Evolutionary conservation across 257 asterid species (phyloP).

Genomic region (Henckelia pumila): DNA sequence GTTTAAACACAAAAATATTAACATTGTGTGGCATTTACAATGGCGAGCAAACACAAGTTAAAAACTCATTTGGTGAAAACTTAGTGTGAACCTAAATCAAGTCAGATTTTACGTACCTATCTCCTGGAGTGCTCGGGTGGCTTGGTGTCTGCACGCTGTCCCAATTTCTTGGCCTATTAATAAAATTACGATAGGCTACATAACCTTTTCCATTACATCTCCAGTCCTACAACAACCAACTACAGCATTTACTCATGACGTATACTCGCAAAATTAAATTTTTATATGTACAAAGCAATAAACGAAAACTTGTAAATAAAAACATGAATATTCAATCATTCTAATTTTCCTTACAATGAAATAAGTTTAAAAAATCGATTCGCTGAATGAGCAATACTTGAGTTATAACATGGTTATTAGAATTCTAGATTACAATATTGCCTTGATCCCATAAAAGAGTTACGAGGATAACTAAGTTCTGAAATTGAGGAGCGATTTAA

Average conservation of each 20-base stretch:
- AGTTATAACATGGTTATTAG: background rate
- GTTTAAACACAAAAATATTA: background rate
- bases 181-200: constrained; percentile 78
- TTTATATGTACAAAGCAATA: background rate
- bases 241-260: constrained; percentile 24
- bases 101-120: constrained; percentile 58
- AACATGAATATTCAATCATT: background rate
- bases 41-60: background rate
- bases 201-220: constrained; percentile 90
- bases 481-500: background rate
- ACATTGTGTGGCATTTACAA: background rate
- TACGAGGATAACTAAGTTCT: constrained; percentile 10
- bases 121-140: constrained; percentile 79
- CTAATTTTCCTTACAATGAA: background rate
- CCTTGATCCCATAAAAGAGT: constrained; percentile 8
- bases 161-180: constrained; percentile 83
- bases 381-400: background rate
- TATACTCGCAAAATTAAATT: constrained; percentile 10
- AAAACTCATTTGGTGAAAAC: background rate
- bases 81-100: constrained; percentile 24
- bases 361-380: background rate
- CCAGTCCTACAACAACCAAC: constrained; percentile 68
- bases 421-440: background rate
- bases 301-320: background rate
- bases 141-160: constrained; percentile 55